Evolutionary conservation across 441 rosid species (phyloP), one percentile per base, ranked within the genome.

Genomic region (Melastoma candidum): DNA sequence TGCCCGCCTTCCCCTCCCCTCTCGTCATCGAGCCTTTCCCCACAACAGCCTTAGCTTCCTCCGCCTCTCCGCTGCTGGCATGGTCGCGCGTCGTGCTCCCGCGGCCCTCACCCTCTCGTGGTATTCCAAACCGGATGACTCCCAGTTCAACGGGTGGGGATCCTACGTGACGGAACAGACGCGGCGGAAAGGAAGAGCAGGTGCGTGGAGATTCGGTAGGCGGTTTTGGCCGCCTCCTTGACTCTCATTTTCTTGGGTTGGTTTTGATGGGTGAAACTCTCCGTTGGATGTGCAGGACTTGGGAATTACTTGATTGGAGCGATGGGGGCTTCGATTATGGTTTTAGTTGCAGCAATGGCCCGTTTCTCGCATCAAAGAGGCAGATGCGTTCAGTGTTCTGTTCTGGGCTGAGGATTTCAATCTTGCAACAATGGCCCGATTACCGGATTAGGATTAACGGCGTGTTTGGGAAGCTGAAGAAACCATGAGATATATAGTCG

Each of bases 121-220:
- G 78, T 68, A 75, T 54, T 57, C 64, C 36, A 68, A 61, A 9
- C 58, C 66, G 49, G 39, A 68, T 44, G 59, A 46, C 50, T 72
- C 76, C 22, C 63, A 54, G 17, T 85, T 44, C 56, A 82, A 79
- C 50, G 98, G 94, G 3, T 92, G 98, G 98, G 76, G 78, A 51
- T 53, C 75, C 39, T 46, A 57, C 47, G 75, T 78, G 54, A 13
- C 74, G 26, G 74, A 79, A 59, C 59, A 60, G 25, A 65, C 11
- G 50, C 68, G 48, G 7, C 36, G 2, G n/a, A 57, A 39, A 55
- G 63, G 48, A 32, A 70, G 64, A 46, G 72, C 72, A 77, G 90
- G 84, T 81, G 12, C 49, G 41, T 25, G 6, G 41, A 36, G 8
- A 9, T 36, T 36, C 41, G 8, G 6, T 1, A 36, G 41, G 5